phyloP scores from a whole-genome alignment of 495 filamentous ascomycete species.

The Arthonia radiata region DNA sequence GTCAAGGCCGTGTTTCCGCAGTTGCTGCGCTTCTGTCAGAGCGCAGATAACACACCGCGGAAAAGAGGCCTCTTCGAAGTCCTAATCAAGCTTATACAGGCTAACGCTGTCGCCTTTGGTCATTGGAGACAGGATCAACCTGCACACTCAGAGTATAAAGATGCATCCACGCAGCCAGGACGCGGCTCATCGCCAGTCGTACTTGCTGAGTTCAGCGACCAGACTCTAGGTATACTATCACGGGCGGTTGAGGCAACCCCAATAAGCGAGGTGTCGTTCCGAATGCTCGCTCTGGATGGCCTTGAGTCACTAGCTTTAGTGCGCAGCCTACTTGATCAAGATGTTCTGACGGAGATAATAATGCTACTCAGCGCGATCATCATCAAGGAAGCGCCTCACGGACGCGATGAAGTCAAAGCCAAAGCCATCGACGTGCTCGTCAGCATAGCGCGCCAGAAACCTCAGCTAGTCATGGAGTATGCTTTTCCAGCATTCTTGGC shows the following conservation, averaged over 20 bases:
- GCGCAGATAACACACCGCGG: conserved; percentile 38
- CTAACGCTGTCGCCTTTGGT: conserved; percentile 31
- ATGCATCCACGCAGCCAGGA: conserved; percentile 3
- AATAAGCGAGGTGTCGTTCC: conserved; percentile 41
- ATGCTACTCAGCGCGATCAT: conserved; percentile 41
- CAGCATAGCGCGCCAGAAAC: conserved; percentile 39
- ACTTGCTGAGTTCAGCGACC: conserved; percentile 31
- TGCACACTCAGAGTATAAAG: conserved; percentile 1
- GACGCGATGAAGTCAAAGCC: conserved; percentile 31
- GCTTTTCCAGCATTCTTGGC: conserved; percentile 55
- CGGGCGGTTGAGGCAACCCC: conserved; percentile 34
- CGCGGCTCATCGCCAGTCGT: conserved; percentile 20
- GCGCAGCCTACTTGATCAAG: conserved; percentile 32
- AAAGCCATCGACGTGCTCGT: conserved; percentile 38
- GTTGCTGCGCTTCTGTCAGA: conserved; percentile 37
- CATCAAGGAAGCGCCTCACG: conserved; percentile 29
- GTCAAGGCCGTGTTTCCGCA: conserved; percentile 30
- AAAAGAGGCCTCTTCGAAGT: conserved; percentile 42
- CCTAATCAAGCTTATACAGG: conserved; percentile 29
- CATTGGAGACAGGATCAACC: conserved; percentile 23
- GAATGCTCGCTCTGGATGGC: conserved; percentile 32
- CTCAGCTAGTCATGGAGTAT: conserved; percentile 41
- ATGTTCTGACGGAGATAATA: conserved; percentile 36
- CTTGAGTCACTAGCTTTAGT: conserved; percentile 30
- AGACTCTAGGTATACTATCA: conserved; percentile 32